These are phyloP conservation scores for Solanum arcanum DNA, from an alignment of 257 asterid genomes.

Conservation along the genomic window DNA sequence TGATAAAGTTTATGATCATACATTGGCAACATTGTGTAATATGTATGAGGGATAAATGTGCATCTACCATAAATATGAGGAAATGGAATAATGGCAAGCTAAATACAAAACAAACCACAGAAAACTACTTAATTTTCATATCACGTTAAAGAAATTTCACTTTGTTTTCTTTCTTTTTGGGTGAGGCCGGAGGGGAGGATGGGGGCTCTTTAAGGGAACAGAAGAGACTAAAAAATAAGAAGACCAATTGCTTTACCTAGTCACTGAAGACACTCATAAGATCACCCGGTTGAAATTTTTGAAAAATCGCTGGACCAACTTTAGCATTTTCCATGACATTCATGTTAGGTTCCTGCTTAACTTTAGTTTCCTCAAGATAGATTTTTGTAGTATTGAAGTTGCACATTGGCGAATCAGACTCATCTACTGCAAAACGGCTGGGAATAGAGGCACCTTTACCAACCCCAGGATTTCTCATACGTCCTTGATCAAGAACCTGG, in stretches of 20 bases:
- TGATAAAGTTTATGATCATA: neutral
- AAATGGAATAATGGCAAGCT: neutral
- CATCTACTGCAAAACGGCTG: conserved; percentile 48
- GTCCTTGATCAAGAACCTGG: conserved; percentile 21
- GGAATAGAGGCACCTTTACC: conserved; percentile 45
- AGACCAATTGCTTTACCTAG: conserved; percentile 28
- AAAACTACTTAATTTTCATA: neutral
- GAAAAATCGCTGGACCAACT: conserved; percentile 25
- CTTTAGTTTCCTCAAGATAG: conserved; percentile 24
- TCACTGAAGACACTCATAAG: conserved; percentile 46
- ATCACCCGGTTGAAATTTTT: conserved; percentile 27
- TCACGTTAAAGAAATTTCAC: neutral
- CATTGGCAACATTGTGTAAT: neutral
- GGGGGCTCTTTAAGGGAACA: neutral
- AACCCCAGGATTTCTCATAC: conserved; percentile 17
- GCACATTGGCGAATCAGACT: conserved; percentile 22
- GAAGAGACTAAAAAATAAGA: neutral
- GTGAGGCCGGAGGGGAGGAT: neutral
- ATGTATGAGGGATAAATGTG: neutral
- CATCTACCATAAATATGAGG: neutral
- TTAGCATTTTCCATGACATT: conserved; percentile 27
- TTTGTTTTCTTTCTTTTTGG: neutral
- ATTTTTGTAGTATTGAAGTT: conserved; percentile 23
- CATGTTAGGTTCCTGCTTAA: conserved; percentile 56
- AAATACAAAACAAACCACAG: neutral